phyloP scores from a whole-genome alignment of 75 land plant genomes.

The Cunninghamia lanceolata region DNA sequence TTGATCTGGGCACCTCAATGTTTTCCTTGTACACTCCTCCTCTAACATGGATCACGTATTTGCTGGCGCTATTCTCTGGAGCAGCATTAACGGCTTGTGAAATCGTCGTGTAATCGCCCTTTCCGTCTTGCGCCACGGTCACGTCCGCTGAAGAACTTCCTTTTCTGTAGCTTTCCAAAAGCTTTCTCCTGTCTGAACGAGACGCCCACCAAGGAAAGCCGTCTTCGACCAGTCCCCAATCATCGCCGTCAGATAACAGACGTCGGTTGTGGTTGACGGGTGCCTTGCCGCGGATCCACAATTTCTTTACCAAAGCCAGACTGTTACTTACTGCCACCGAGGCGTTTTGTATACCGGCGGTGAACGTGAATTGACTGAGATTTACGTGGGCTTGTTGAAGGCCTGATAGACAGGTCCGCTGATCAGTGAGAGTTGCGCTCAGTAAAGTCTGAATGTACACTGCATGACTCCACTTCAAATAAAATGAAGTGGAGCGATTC shows the following conservation, averaged over 20 bases:
- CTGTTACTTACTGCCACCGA: slow-evolving; percentile 31
- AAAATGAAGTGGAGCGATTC: no score
- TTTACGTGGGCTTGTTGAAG: background rate
- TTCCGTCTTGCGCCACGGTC: slow-evolving; percentile 52
- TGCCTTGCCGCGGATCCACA: slow-evolving; percentile 12
- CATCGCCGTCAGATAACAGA: background rate
- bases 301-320: slow-evolving; percentile 42
- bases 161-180: background rate
- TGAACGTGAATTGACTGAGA: background rate
- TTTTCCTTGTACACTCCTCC: slow-evolving; percentile 40
- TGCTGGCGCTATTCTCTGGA: slow-evolving; percentile 20
- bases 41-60: slow-evolving; percentile 41
- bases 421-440: slow-evolving; percentile 54
- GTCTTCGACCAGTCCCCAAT: background rate
- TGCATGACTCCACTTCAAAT: background rate
- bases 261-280: no score
- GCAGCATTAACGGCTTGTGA: slow-evolving; percentile 33
- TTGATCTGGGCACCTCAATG: slow-evolving; percentile 27
- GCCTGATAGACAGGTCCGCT: slow-evolving; percentile 48
- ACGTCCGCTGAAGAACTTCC: slow-evolving; percentile 8
- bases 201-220: slow-evolving; percentile 20
- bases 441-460: slow-evolving; percentile 38
- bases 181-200: background rate
- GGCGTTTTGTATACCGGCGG: background rate
- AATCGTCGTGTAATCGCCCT: slow-evolving; percentile 38